phyloP scores from a whole-genome alignment of 169 alveolate species.

The Plasmodium cynomolgi region DNA sequence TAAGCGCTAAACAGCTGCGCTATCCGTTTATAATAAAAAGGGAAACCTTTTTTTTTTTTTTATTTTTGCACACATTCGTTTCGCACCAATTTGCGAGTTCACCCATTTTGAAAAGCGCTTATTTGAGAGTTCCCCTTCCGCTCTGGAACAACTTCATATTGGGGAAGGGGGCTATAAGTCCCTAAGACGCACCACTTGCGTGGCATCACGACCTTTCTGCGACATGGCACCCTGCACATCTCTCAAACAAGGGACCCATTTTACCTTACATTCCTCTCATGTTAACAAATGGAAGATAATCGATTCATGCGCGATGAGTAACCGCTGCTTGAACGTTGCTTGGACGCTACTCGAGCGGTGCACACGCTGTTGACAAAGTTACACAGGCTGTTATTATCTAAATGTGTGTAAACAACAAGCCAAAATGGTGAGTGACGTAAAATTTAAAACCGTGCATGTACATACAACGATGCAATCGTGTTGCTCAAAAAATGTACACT shows the following conservation, averaged over 20 bases:
- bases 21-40: not conserved
- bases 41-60: not conserved
- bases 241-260: not conserved
- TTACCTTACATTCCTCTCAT: not conserved
- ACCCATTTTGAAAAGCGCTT: not conserved
- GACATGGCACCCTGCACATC: not conserved
- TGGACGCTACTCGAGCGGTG: not conserved
- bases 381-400: not conserved
- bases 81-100: not conserved
- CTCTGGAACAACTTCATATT: not conserved
- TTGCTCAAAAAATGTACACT: not conserved
- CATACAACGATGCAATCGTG: not conserved
- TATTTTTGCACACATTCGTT: not conserved
- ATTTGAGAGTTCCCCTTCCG: not conserved
- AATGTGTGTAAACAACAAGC: not conserved
- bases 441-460: not conserved
- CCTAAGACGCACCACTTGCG: not conserved
- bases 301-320: not conserved
- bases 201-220: not conserved
- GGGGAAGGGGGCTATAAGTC: not conserved
- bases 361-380: not conserved
- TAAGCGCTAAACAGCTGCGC: not conserved
- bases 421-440: not conserved
- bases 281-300: not conserved
- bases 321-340: not conserved